Evolutionary conservation across 2,329 filamentous ascomycete species (phyloP), one percentile per base, ranked within the genome.

Genomic region (Pseudomassariella vexata): DNA sequence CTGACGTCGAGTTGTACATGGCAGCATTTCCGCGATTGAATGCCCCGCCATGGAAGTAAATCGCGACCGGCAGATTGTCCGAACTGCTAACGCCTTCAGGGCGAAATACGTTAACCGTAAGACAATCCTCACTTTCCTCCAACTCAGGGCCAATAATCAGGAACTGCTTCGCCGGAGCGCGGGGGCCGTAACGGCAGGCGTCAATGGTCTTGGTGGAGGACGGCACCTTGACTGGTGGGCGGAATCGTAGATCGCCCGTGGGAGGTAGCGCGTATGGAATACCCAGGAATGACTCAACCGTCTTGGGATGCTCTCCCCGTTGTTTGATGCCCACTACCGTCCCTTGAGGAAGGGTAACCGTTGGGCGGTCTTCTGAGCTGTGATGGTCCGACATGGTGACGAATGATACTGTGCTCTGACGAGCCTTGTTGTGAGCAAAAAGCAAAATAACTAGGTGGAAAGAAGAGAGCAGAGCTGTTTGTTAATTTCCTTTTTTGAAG

Each of bases 261-360:
- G 69, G 66, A 3, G 66, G 60, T 3, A 63, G 44, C 0, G 63
- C 67, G 38, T 71, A 73, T 0, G 66, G 68, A 9, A 74, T 59
- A 1, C 67, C 65, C 1, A 65, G 49, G 41, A 73, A 74, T 9
- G 50, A 43, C 18, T 65, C 59, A 12, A 64, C 42, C 1, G 52
- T 39, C 6, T 43, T 34, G n/a, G 41, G 41, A 23, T 35, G 41
- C 8, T 24, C 24, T 16, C 35, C 20, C 12, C 32, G 23, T 42
- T 48, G 35, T 7, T 41, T 36, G 20, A 44, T 42, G 14, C 54
- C 54, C 6, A 51, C 36, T 14, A 56, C 43, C 3, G 39, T 42
- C 10, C 43, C 43, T 29, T 46, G 43, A 5, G 17, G 17, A 11
- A 45, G 32, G 10, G 21, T 30, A n/a, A 45, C 42, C 23, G 23